Percentiles rank a stretch among this genome's conserved stretches.
Evolutionary conservation across 257 asterid genomes (phyloP).

Genomic region (Avicennia marina): DNA sequence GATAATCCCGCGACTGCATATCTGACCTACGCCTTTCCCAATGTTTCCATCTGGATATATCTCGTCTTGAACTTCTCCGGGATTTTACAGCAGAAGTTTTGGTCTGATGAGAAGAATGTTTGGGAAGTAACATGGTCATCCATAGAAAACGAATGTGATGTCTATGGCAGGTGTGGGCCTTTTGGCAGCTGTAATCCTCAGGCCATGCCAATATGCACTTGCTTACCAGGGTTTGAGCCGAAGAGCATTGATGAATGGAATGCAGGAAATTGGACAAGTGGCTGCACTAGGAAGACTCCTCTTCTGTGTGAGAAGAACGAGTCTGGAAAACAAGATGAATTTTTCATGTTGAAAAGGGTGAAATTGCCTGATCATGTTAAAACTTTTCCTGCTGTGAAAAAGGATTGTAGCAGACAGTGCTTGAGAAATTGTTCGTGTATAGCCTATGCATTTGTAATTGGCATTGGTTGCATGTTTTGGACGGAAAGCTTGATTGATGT

Average conservation of each 20-base stretch:
- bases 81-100: too few relatives aligned
- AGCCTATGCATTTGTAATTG: constrained; percentile 14
- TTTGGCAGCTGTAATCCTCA: too few relatives aligned
- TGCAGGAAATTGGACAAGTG: too few relatives aligned
- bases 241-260: too few relatives aligned
- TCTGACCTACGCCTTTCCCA: constrained; percentile 17
- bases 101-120: too few relatives aligned
- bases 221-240: too few relatives aligned
- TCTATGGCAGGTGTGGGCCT: constrained; percentile 51
- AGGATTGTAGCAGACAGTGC: constrained; percentile 14
- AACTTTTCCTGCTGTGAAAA: background rate
- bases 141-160: too few relatives aligned
- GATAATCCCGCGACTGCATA: constrained; percentile 7
- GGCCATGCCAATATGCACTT: constrained; percentile 26
- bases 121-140: too few relatives aligned
- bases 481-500: constrained; percentile 13
- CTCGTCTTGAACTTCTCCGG: too few relatives aligned
- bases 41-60: constrained; percentile 14
- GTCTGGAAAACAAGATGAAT: constrained; percentile 30
- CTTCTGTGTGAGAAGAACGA: too few relatives aligned
- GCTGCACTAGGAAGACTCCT: too few relatives aligned
- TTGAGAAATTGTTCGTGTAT: constrained; percentile 17
- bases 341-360: constrained; percentile 22
- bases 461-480: constrained; percentile 23
- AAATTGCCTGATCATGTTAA: constrained; percentile 44